Evolutionary conservation across 306 rosid genomes (phyloP).

Genomic region (Quercus glauca): DNA sequence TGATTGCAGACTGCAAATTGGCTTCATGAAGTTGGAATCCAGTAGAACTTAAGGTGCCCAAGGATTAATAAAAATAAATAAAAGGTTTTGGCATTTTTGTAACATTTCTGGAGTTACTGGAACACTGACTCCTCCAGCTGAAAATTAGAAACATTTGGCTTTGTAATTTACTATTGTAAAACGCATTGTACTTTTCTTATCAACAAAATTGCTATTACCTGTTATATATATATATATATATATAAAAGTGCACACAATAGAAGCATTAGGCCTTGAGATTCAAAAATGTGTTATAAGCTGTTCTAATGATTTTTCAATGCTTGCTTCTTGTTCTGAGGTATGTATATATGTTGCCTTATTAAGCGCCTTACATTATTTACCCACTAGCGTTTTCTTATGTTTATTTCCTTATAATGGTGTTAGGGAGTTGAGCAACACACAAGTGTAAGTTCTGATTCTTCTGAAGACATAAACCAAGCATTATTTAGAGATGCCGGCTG

Average conservation of each 20-base stretch:
- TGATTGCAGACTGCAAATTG: neutral
- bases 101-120: neutral
- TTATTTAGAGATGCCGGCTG: conserved; percentile 97
- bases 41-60: neutral
- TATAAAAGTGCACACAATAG: too few relatives aligned
- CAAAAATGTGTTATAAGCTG: conserved; percentile 92
- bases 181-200: too few relatives aligned
- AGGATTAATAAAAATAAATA: neutral
- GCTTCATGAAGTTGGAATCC: neutral
- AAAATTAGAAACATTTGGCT: neutral
- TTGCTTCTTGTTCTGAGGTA: conserved; percentile 96
- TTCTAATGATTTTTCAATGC: conserved; percentile 88
- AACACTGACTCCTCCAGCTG: neutral
- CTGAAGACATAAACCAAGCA: conserved; percentile 83
- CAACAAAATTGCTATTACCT: too few relatives aligned
- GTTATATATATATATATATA: too few relatives aligned
- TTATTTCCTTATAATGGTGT: conserved; percentile 12
- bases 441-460: conserved; percentile 41
- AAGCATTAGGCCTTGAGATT: neutral
- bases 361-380: neutral
- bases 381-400: neutral
- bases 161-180: too few relatives aligned
- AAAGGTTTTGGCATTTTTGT: neutral
- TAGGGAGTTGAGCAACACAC: conserved; percentile 61
- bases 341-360: neutral